Evolutionary conservation across 495 filamentous ascomycete species (phyloP), one percentile per base, ranked within the genome.

Genomic region (Elasticomyces elasticus): DNA sequence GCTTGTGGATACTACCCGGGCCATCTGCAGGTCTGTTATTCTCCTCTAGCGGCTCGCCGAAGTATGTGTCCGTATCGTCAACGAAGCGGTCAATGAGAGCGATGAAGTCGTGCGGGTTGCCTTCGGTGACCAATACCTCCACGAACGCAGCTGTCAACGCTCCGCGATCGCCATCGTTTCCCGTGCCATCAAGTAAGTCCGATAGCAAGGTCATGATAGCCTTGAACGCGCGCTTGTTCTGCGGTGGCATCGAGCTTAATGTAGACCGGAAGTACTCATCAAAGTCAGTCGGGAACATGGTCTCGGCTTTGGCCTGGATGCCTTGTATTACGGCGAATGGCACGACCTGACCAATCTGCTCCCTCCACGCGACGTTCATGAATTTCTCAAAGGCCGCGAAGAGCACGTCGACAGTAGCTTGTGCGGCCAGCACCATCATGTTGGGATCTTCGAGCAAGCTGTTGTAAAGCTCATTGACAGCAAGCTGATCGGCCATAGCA

Each of bases 351-450:
- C 94, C 94, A 75, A 96, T 90, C 56, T 86, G 84, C 45, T 89
- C 82, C 50, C 75, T 81, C 92, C 92, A 98, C 26, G 89, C 89
- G 52, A 86, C 83, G 53, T 79, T 81, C 63, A 96, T 74, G 57
- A 96, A 98, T 55, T 92, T 95, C 61, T 94, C 89, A 63, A 98
- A 98, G 1, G 91, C 87, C 17, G 84, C 83, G 61, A 96, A 95
- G 10, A 96, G 74, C n/a, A 91, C 83, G 64, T 95, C 89, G 20
- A 95, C 80, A 12, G 86, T 76, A 2, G 85, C 77, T 53, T 95
- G 86, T 1, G 81, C 79, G 3, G 86, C 80, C 12, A 81, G 72
- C 48, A 94, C 81, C 38, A 85, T 71, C 56, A 83, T 85, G 46
- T 76, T 81, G 0, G 89, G 86, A 58, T 86, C 82, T 67, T 94